Percentiles rank a stretch among this genome's conserved stretches.
phyloP scores from a whole-genome alignment of 345 rosid species.

The Salix dunnii region DNA sequence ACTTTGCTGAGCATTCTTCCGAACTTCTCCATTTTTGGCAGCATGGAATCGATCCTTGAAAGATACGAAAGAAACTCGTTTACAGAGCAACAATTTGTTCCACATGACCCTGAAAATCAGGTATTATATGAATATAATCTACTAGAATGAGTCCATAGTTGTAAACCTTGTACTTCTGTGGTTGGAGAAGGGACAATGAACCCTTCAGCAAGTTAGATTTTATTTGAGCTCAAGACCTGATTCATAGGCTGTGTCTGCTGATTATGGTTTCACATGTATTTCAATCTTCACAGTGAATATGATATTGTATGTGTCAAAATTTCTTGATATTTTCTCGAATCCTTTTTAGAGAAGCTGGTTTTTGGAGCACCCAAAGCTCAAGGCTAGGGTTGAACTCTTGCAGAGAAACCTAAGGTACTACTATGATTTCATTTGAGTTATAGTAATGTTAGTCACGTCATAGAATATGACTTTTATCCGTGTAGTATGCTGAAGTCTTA shows the following conservation, averaged over 20 bases:
- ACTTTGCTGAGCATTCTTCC: background rate
- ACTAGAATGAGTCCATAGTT: background rate
- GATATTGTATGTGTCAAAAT: background rate
- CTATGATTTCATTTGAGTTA: background rate
- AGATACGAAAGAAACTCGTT: slow-evolving; percentile 55
- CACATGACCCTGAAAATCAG: slow-evolving; percentile 31
- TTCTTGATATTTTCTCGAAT: background rate
- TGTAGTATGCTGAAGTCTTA: background rate
- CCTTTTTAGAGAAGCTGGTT: slow-evolving; percentile 32
- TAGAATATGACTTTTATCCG: background rate
- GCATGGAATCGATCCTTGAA: slow-evolving; percentile 72
- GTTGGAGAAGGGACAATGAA: no score
- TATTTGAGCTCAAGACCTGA: background rate
- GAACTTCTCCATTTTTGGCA: slow-evolving; percentile 15
- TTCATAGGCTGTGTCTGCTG: background rate
- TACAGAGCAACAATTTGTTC: slow-evolving; percentile 35
- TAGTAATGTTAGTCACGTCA: background rate
- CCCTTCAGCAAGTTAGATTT: background rate
- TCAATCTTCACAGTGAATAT: background rate
- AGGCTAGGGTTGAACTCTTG: slow-evolving; percentile 10
- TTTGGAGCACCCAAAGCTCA: slow-evolving; percentile 8
- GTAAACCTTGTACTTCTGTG: background rate
- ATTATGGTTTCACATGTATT: background rate
- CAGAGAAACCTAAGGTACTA: slow-evolving; percentile 45
- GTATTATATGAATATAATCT: slow-evolving; percentile 22